Percentiles rank a stretch among this genome's conserved stretches.
Conservation (phyloP, 176 grass and related monocot genomes). For the Aegilops speltoides region DNA sequence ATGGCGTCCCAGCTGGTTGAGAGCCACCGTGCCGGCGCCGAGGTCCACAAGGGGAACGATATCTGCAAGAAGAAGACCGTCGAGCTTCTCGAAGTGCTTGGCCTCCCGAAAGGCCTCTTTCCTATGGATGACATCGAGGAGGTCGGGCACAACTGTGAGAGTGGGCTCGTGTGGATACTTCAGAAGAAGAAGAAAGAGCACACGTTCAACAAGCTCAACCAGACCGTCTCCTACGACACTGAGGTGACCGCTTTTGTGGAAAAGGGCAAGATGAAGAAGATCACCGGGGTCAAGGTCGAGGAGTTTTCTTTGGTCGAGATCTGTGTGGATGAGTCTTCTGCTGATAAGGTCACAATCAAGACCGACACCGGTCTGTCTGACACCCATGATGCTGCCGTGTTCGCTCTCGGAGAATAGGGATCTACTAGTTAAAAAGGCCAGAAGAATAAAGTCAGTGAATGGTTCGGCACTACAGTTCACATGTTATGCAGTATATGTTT, state of each 20-base stretch:
- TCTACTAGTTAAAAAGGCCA: neutral
- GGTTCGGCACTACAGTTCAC: neutral
- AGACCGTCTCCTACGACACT: neutral
- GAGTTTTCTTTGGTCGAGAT: neutral
- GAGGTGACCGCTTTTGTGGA: neutral
- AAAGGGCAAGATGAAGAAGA: neutral
- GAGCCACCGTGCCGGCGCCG: neutral
- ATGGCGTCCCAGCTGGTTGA: slow-evolving; percentile 15
- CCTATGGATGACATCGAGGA: slow-evolving; percentile 9
- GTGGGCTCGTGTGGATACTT: neutral
- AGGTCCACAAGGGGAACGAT: neutral
- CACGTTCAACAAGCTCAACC: slow-evolving; percentile 35
- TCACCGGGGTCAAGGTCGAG: neutral
- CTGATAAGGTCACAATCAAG: neutral
- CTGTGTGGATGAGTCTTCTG: neutral
- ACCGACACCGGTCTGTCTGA: neutral
- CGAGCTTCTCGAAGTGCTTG: neutral
- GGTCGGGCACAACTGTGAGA: slow-evolving; percentile 12
- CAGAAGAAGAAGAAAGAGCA: slow-evolving; percentile 23
- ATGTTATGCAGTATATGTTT: neutral
- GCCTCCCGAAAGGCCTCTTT: slow-evolving; percentile 20
- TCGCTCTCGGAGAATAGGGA: neutral
- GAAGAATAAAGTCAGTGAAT: neutral
- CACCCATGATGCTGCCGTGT: neutral
- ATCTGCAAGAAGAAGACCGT: neutral